A percentile compares a stretch with the other conserved stretches of the same genome.
Evolutionary conservation across 495 filamentous ascomycete genomes (phyloP).

Genomic region (Sporormia fimetaria): DNA sequence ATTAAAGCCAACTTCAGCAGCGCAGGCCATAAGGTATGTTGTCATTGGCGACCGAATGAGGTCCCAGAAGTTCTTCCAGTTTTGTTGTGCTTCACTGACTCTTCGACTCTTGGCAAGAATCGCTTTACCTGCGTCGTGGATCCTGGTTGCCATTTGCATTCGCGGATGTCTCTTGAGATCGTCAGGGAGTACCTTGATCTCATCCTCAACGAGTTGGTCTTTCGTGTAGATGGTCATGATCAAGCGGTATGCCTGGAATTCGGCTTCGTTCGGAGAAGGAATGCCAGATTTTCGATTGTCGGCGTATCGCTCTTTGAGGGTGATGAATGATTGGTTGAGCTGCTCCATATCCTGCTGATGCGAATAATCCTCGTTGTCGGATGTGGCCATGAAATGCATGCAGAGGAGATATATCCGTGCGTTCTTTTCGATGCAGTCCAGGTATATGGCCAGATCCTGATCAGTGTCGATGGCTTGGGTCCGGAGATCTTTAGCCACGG

Average conservation of each 20-base stretch:
- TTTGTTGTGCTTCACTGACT: slow-evolving; percentile 49
- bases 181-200: slow-evolving; percentile 60
- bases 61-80: slow-evolving; percentile 61
- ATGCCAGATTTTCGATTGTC: slow-evolving; percentile 54
- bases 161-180: slow-evolving; percentile 43
- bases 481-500: slow-evolving; percentile 77
- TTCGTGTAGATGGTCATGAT: slow-evolving; percentile 67
- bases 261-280: slow-evolving; percentile 60
- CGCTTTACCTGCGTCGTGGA: slow-evolving; percentile 44
- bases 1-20: slow-evolving; percentile 85
- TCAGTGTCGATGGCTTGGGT: slow-evolving; percentile 67
- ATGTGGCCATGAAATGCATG: slow-evolving; percentile 66
- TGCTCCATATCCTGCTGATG: slow-evolving; percentile 89
- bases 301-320: slow-evolving; percentile 61
- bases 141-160: slow-evolving; percentile 55
- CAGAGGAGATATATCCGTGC: slow-evolving; percentile 84
- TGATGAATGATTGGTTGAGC: slow-evolving; percentile 73
- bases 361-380: slow-evolving; percentile 54
- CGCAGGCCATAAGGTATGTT: slow-evolving; percentile 86
- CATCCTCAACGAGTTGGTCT: slow-evolving; percentile 56
- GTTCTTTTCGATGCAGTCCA: slow-evolving; percentile 80
- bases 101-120: slow-evolving; percentile 46
- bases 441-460: slow-evolving; percentile 51
- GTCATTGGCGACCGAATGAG: slow-evolving; percentile 57
- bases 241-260: slow-evolving; percentile 84